Base-by-base conservation (phyloP, 305 asterid species). In the Fraxinus sp. region DNA sequence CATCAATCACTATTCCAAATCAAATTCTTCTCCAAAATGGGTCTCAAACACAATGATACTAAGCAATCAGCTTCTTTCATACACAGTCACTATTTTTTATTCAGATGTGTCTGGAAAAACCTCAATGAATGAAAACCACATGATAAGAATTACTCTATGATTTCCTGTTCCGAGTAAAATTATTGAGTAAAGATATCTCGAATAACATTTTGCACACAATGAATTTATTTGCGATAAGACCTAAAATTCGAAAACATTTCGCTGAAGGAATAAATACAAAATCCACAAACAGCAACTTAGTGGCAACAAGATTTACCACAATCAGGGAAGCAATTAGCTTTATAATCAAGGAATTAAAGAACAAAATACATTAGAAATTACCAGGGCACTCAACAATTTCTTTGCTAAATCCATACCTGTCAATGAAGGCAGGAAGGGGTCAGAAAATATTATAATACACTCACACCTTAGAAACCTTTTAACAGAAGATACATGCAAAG, bases 341-440 rank as follows among this genome's bases (percentile, higher is more conserved):
- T 76, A 80, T 36, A n/a, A 24, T 75, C 73, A 20, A 11, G 68
- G 79, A 81, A 55, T 49, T 64, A 49, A 86, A n/a, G 22, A 77
- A n/a, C 39, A 70, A 73, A 37, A 70, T 77, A 76, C 70, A 30
- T 64, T 85, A 77, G 72, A 85, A 81, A 81, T 88, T 93, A 96
- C 99, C 99, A 72, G 99, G 99, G 90, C 94, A 94, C 83, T 96
- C 99, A 33, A 96, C 98, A 79, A 93, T 89, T 89, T 91, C 97
- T 86, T 86, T 88, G 89, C 97, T 94, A 89, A 96, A 94, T 77
- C 99, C 99, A 85, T 93, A 96, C 94, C 99, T 96, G 92, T 76
- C 81, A 81, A 75, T 77, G 86, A 87, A 79, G 83, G 62, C 66
- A 82, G 80, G 62, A 74, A 85, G 77, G 81, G 80, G 43, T 82